These are phyloP conservation scores for Priceomyces fermenticarens DNA, from an alignment of 805 yeast genomes.

Conservation along the genomic window DNA sequence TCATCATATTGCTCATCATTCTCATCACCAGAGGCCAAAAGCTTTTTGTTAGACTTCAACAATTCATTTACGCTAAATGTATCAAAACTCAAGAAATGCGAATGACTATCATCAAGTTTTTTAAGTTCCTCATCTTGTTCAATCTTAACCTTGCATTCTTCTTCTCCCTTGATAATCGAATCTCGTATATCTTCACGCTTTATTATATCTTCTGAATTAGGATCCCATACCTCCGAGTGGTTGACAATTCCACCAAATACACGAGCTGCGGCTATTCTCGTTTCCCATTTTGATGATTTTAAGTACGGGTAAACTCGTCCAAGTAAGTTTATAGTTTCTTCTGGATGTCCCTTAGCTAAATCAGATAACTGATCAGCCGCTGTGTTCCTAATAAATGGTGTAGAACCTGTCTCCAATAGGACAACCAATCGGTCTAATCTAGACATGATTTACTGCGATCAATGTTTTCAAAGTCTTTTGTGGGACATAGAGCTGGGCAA, in stretches of 20 bases:
- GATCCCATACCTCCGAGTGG: constrained; percentile 81
- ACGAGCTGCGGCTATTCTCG: constrained; percentile 89
- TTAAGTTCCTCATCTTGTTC: constrained; percentile 43
- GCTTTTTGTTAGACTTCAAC: constrained; percentile 48
- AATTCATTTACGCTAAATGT: constrained; percentile 50
- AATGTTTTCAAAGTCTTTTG: no score
- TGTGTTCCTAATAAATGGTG: constrained; percentile 87
- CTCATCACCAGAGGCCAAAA: constrained; percentile 61
- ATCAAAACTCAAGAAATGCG: constrained; percentile 45
- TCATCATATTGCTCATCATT: constrained; percentile 15
- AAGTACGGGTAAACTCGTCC: constrained; percentile 91
- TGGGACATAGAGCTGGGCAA: no score
- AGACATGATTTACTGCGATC: constrained; percentile 28
- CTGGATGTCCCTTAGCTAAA: constrained; percentile 91
- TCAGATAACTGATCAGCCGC: constrained; percentile 98
- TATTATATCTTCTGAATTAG: constrained; percentile 48
- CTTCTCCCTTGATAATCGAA: constrained; percentile 14
- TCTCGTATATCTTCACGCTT: constrained; percentile 14
- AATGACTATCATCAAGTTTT: constrained; percentile 37
- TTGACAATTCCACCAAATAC: constrained; percentile 92
- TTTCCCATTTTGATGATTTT: constrained; percentile 87
- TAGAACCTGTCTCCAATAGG: constrained; percentile 87
- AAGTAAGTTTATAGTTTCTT: constrained; percentile 76
- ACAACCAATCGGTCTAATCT: constrained; percentile 58
- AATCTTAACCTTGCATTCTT: constrained; percentile 24